phyloP scores from a whole-genome alignment of 1,284 basidiomycete genomes.

The Trametes pubescens region DNA sequence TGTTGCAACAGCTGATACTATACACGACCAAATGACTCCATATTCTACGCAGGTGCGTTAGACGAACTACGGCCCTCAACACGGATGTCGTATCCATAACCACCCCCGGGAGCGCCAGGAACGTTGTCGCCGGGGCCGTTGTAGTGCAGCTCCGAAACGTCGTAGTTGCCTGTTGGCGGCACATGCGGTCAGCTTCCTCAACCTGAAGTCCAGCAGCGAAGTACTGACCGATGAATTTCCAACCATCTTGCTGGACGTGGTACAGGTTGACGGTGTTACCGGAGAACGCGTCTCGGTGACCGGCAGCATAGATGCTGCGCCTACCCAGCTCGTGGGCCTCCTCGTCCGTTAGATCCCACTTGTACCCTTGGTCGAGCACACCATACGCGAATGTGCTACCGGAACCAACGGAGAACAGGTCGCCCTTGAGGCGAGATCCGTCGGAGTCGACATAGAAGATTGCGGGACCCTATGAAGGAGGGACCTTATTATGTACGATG shows the following conservation, averaged over 20 bases:
- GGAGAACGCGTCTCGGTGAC: conserved; percentile 97
- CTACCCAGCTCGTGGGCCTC: conserved; percentile 96
- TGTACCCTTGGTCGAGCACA: conserved; percentile 97
- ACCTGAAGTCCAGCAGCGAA: too few species aligned
- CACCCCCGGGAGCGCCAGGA: conserved; percentile 69
- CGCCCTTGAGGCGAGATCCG: conserved; percentile 93
- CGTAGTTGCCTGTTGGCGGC: conserved; percentile 72
- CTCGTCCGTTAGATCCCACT: conserved; percentile 92
- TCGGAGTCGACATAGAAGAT: conserved; percentile 99
- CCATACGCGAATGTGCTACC: conserved; percentile 99
- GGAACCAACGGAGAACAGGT: conserved; percentile 98
- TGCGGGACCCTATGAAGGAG: conserved; percentile 77
- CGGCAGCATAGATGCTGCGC: conserved; percentile 96
- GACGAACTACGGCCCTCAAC: conserved; percentile 46
- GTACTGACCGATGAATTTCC: conserved; percentile 87
- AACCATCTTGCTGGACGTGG: conserved; percentile 94
- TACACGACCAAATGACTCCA: conserved; percentile 17
- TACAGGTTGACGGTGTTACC: conserved; percentile 97
- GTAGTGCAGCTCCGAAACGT: conserved; percentile 82
- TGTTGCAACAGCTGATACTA: conserved; percentile 29
- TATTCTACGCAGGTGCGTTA: conserved; percentile 36
- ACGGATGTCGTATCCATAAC: conserved; percentile 82
- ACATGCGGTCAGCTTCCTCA: neutral
- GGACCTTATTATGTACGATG: neutral
- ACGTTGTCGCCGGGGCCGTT: conserved; percentile 78